A percentile compares a stretch with the other conserved stretches of the same genome.
These are phyloP conservation scores for Hebeloma cylindrosporum DNA, from an alignment of 768 basidiomycete genomes.

Conservation along the genomic window DNA sequence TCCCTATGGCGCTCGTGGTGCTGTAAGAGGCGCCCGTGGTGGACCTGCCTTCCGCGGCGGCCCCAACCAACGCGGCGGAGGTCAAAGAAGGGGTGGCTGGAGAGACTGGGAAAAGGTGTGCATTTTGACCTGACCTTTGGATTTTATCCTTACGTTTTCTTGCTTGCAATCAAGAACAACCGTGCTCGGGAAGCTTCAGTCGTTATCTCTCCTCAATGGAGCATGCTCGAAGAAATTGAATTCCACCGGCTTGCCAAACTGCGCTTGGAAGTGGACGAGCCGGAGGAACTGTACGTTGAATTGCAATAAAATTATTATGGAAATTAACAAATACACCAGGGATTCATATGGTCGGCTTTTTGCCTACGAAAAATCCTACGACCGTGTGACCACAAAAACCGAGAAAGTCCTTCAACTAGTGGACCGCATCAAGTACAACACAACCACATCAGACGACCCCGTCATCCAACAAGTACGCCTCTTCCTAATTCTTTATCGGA, in stretches of 20 bases:
- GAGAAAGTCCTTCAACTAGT: constrained; percentile 89
- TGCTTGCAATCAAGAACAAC: constrained; percentile 53
- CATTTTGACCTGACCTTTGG: background rate
- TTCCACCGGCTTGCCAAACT: constrained; percentile 91
- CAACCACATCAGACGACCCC: constrained; percentile 97
- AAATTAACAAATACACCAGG: constrained; percentile 47
- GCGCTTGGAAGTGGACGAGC: constrained; percentile 90
- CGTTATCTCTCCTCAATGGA: constrained; percentile 88
- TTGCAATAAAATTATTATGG: constrained; percentile 9
- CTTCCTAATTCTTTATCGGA: background rate
- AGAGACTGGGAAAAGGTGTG: constrained; percentile 93
- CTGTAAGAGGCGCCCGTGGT: constrained; percentile 45
- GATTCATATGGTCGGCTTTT: constrained; percentile 88
- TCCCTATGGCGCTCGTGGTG: constrained; percentile 44
- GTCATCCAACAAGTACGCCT: constrained; percentile 81
- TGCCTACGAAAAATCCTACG: constrained; percentile 92
- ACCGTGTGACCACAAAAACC: constrained; percentile 91
- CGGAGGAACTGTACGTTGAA: constrained; percentile 77
- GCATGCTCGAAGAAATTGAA: constrained; percentile 96
- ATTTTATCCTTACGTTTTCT: background rate
- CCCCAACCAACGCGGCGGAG: constrained; percentile 50
- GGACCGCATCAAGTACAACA: constrained; percentile 96
- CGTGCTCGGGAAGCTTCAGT: constrained; percentile 92
- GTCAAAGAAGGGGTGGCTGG: constrained; percentile 63
- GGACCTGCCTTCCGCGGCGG: constrained; percentile 44